phyloP scores from a whole-genome alignment of 139 green algal genomes.

The Haematococcus lacustris region DNA sequence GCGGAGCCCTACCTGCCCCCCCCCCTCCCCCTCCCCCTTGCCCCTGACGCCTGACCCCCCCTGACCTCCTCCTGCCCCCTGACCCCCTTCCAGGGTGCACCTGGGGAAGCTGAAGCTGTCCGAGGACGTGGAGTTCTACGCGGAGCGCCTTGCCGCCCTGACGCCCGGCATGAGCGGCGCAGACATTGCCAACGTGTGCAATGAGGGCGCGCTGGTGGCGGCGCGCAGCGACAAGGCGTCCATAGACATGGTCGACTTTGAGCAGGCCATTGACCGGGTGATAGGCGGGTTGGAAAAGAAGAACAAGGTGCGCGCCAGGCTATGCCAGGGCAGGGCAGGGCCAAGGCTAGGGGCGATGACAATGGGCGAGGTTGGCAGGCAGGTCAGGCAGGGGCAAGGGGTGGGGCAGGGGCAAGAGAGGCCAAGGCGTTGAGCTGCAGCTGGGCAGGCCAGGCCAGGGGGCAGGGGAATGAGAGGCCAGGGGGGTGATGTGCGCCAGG shows the following conservation, averaged over 20 bases:
- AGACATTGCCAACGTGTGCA: slow-evolving; percentile 98
- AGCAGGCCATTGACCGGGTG: slow-evolving; percentile 90
- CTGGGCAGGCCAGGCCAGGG: too few relatives aligned
- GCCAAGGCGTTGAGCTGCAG: too few relatives aligned
- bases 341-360: too few relatives aligned
- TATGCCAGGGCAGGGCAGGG: too few relatives aligned
- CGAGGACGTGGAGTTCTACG: slow-evolving; percentile 70
- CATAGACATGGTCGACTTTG: slow-evolving; percentile 85
- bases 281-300: slow-evolving; percentile 99
- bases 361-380: too few relatives aligned
- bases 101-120: slow-evolving; percentile 78
- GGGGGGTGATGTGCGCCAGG: too few relatives aligned
- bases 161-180: slow-evolving; percentile 90
- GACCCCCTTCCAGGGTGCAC: slow-evolving; percentile 48
- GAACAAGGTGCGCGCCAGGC: slow-evolving; percentile 80
- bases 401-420: too few relatives aligned
- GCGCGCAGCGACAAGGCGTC: slow-evolving; percentile 14
- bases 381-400: too few relatives aligned
- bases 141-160: slow-evolving; percentile 85
- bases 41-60: too few relatives aligned
- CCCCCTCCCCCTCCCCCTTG: too few relatives aligned
- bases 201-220: slow-evolving; percentile 90
- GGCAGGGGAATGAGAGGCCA: too few relatives aligned
- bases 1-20: too few relatives aligned
- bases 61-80: not conserved